Percentiles rank a stretch among this genome's conserved stretches.
Evolutionary conservation across 2,329 filamentous ascomycete species (phyloP).

Genomic region (Tolypocladium guangdongense): DNA sequence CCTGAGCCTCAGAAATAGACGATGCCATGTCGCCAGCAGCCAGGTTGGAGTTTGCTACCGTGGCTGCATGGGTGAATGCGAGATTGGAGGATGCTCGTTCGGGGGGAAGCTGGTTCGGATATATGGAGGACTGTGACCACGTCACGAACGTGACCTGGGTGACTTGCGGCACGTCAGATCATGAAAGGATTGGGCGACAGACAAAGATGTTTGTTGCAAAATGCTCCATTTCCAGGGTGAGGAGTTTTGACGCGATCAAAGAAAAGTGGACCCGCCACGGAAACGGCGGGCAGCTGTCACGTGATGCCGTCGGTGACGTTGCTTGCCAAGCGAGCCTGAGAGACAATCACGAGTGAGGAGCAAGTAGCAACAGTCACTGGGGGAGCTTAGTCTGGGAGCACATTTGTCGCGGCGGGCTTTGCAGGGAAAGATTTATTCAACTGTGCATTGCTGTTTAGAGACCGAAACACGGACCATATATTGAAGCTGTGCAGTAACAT

Average conservation of each 20-base stretch:
- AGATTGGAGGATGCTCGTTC: neutral
- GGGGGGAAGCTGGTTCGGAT: neutral
- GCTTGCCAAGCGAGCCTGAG: neutral
- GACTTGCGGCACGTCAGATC: conserved; percentile 4
- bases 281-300: conserved; percentile 4
- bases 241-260: conserved; percentile 12
- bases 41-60: conserved; percentile 4
- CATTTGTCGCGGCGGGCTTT: neutral
- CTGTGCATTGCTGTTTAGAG: neutral
- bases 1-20: conserved; percentile 37
- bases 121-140: neutral
- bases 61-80: conserved; percentile 5
- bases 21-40: conserved; percentile 21
- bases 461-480: neutral
- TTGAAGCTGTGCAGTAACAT: neutral
- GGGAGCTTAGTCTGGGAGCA: neutral
- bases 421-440: neutral
- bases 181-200: conserved; percentile 1
- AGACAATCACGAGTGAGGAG: neutral
- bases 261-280: conserved; percentile 8
- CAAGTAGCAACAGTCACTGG: neutral
- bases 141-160: conserved; percentile 6
- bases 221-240: conserved; percentile 5
- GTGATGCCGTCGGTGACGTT: conserved; percentile 2
- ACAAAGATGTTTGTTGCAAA: neutral